phyloP scores from a whole-genome alignment of 495 filamentous ascomycete genomes.

The Penicillium silybi region DNA sequence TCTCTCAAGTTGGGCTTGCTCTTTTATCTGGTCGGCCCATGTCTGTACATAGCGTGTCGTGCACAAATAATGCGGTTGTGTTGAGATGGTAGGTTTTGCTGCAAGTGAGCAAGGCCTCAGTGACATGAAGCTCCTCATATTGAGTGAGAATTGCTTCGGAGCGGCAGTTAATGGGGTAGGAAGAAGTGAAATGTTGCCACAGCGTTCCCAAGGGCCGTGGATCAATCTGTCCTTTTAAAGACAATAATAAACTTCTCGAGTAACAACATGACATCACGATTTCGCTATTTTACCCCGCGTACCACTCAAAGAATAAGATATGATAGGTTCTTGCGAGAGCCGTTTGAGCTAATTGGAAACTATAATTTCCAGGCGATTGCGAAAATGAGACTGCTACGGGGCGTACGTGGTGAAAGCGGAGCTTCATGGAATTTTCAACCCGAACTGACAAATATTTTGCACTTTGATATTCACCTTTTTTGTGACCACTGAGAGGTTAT shows the following conservation, averaged over 20 bases:
- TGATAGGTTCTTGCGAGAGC: too few relatives aligned
- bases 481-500: neutral
- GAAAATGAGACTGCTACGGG: neutral
- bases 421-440: neutral
- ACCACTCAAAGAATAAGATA: neutral
- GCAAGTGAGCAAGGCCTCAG: neutral
- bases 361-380: neutral
- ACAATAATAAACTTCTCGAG: neutral
- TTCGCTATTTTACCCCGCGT: neutral
- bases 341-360: neutral
- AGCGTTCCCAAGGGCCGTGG: neutral
- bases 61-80: neutral
- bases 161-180: neutral
- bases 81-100: neutral
- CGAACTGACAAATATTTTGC: neutral
- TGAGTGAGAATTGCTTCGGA: neutral
- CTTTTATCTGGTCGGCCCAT: neutral
- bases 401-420: neutral
- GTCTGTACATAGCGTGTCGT: neutral
- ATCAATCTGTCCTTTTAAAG: neutral
- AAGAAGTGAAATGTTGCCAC: neutral
- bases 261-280: neutral
- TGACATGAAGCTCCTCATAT: neutral
- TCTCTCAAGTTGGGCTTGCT: conserved; percentile 13
- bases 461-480: neutral